Percentiles rank a stretch among this genome's conserved stretches.
Conservation (phyloP, 305 asterid genomes). For the Rubia peregrina region DNA sequence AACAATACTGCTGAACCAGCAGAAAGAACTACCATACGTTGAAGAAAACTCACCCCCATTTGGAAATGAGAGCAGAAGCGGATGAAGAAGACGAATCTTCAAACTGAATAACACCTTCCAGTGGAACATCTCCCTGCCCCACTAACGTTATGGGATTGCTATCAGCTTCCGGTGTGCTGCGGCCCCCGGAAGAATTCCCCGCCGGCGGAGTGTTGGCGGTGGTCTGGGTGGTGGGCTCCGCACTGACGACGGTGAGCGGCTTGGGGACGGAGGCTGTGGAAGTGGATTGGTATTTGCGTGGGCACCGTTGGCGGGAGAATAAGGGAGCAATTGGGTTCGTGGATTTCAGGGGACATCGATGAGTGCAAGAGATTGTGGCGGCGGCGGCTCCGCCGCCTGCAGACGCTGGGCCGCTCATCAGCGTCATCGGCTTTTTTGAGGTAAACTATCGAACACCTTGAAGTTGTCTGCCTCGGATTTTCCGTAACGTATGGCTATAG, state of each 20-base stretch:
- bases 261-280: conserved; percentile 27
- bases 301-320: conserved; percentile 44
- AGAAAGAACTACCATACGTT: background rate
- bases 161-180: conserved; percentile 20
- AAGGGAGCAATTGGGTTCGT: conserved; percentile 55
- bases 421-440: conserved; percentile 23
- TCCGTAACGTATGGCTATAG: background rate
- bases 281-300: conserved; percentile 29
- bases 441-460: conserved; percentile 3
- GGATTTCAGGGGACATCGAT: conserved; percentile 53
- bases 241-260: conserved; percentile 38
- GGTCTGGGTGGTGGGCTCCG: conserved; percentile 29
- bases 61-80: conserved; percentile 32
- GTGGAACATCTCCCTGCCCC: conserved; percentile 51
- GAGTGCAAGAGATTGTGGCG: conserved; percentile 40
- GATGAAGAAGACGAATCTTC: conserved; percentile 53
- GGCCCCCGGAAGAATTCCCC: conserved; percentile 20
- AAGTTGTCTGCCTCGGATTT: background rate
- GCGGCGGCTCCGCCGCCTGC: conserved; percentile 42
- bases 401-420: conserved; percentile 43
- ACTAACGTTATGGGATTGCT: conserved; percentile 37
- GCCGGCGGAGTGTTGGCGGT: conserved; percentile 22
- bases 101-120: conserved; percentile 83
- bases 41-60: conserved; percentile 53
- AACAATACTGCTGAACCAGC: background rate